Percentiles rank a stretch among this genome's conserved stretches.
Conservation (phyloP, 192 early-diverging fungal species). For the Geranomyces variabilis region DNA sequence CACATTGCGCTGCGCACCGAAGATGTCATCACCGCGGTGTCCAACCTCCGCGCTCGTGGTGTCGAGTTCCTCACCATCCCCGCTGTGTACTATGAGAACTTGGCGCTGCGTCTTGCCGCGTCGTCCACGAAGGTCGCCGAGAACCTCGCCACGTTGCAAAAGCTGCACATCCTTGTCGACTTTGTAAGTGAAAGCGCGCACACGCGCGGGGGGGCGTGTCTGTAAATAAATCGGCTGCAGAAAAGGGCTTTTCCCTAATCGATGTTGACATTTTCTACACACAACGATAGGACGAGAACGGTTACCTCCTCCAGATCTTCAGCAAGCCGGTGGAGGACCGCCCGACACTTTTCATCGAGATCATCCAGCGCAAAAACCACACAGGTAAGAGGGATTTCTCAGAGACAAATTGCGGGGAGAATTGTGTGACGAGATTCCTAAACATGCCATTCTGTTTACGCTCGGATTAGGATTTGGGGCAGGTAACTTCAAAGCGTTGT, state of each 20-base stretch:
- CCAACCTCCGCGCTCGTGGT: constrained; percentile 80
- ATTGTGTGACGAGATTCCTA: not conserved
- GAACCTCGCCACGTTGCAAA: constrained; percentile 78
- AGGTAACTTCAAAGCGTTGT: constrained; percentile 97
- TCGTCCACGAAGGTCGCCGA: constrained; percentile 77
- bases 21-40: constrained; percentile 83
- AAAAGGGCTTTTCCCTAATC: no score
- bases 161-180: constrained; percentile 90
- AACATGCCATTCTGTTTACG: no score
- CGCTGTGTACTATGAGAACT: constrained; percentile 82
- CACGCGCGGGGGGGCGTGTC: no score
- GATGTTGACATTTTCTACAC: no score
- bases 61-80: constrained; percentile 90
- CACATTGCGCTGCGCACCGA: constrained; percentile 93
- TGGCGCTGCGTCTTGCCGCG: constrained; percentile 72
- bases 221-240: no score
- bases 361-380: constrained; percentile 95
- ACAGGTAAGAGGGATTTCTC: constrained; percentile 42
- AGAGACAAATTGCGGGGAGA: not conserved
- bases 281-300: constrained; percentile 84
- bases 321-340: constrained; percentile 92
- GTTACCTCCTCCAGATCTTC: constrained; percentile 80
- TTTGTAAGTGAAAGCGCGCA: constrained; percentile 44
- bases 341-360: constrained; percentile 95
- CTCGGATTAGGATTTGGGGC: constrained; percentile 83